Percentiles rank a stretch among this genome's conserved stretches.
These are phyloP conservation scores for Delitschia confertaspora DNA, from an alignment of 495 filamentous ascomycete species.

Conservation along the genomic window DNA sequence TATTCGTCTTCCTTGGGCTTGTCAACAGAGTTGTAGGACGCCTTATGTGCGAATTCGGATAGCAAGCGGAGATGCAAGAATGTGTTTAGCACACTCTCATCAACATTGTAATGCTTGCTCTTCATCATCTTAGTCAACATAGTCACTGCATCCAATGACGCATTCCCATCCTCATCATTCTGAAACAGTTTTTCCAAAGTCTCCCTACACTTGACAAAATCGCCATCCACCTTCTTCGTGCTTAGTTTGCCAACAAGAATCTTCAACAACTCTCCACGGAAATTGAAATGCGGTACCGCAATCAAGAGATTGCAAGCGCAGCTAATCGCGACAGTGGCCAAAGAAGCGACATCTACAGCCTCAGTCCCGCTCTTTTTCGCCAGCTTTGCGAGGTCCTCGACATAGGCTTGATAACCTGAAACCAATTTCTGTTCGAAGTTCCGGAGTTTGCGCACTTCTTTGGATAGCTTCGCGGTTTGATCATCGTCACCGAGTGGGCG, in stretches of 20 bases:
- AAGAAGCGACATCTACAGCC: slow-evolving; percentile 27
- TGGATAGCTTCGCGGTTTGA: slow-evolving; percentile 69
- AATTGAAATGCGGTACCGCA: slow-evolving; percentile 92
- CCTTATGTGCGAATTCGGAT: slow-evolving; percentile 76
- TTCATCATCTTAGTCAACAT: slow-evolving; percentile 93
- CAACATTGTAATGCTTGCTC: slow-evolving; percentile 62
- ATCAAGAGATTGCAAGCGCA: slow-evolving; percentile 74
- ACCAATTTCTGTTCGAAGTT: slow-evolving; percentile 78
- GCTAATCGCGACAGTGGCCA: slow-evolving; percentile 67
- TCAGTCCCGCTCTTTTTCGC: slow-evolving; percentile 44
- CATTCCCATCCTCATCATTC: slow-evolving; percentile 80
- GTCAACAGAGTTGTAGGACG: slow-evolving; percentile 63
- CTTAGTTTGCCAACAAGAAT: slow-evolving; percentile 79
- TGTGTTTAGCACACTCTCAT: slow-evolving; percentile 80
- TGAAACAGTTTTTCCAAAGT: slow-evolving; percentile 72
- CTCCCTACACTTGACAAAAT: slow-evolving; percentile 68
- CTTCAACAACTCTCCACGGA: slow-evolving; percentile 73
- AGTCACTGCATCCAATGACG: slow-evolving; percentile 77
- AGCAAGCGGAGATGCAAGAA: slow-evolving; percentile 86
- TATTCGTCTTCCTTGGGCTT: slow-evolving; percentile 38
- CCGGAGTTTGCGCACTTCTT: slow-evolving; percentile 75
- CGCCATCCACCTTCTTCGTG: slow-evolving; percentile 53
- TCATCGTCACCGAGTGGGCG: slow-evolving; percentile 67
- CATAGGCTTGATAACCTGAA: slow-evolving; percentile 69
- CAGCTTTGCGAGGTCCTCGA: slow-evolving; percentile 58